These are phyloP conservation scores for Xanthoconium separans DNA, from an alignment of 1,284 basidiomycete genomes.

Conservation along the genomic window DNA sequence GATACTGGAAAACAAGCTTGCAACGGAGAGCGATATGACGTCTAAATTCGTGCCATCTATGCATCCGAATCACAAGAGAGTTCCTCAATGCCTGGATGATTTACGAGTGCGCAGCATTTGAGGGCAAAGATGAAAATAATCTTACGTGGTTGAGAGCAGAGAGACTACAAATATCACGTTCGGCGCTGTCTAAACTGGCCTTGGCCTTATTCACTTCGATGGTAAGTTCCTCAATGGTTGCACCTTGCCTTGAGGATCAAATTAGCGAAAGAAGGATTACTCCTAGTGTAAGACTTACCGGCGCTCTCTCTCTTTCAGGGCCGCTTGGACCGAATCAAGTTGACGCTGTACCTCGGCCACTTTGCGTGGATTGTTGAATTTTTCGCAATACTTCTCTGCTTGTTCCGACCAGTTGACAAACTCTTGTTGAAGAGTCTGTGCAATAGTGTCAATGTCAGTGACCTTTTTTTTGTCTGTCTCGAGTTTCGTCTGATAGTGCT, in stretches of 20 bases:
- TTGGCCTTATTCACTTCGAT: slow-evolving; percentile 65
- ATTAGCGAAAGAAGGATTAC: slow-evolving; percentile 1
- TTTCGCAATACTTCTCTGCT: slow-evolving; percentile 64
- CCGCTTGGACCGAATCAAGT: slow-evolving; percentile 61
- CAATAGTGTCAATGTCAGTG: slow-evolving; percentile 42
- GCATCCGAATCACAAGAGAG: slow-evolving; percentile 64
- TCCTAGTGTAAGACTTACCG: slow-evolving; percentile 40
- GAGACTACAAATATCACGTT: slow-evolving; percentile 63
- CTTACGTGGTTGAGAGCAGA: slow-evolving; percentile 60
- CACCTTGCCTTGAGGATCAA: slow-evolving; percentile 57
- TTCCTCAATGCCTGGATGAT: slow-evolving; percentile 53
- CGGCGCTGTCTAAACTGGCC: slow-evolving; percentile 53
- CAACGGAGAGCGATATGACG: slow-evolving; percentile 84
- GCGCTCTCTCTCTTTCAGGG: slow-evolving; percentile 70
- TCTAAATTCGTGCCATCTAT: slow-evolving; percentile 86
- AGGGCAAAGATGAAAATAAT: background rate
- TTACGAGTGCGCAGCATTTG: background rate
- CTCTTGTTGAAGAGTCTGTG: slow-evolving; percentile 54
- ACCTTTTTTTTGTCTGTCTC: slow-evolving; percentile 43
- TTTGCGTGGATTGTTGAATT: slow-evolving; percentile 57
- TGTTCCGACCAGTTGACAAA: slow-evolving; percentile 65
- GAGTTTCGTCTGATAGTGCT: slow-evolving; percentile 50
- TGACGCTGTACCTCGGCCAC: slow-evolving; percentile 57
- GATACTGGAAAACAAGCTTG: slow-evolving; percentile 78
- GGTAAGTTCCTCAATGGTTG: slow-evolving; percentile 75